Conservation (phyloP, 108 stramenopile genomes). For the Conticribra guillardii region DNA sequence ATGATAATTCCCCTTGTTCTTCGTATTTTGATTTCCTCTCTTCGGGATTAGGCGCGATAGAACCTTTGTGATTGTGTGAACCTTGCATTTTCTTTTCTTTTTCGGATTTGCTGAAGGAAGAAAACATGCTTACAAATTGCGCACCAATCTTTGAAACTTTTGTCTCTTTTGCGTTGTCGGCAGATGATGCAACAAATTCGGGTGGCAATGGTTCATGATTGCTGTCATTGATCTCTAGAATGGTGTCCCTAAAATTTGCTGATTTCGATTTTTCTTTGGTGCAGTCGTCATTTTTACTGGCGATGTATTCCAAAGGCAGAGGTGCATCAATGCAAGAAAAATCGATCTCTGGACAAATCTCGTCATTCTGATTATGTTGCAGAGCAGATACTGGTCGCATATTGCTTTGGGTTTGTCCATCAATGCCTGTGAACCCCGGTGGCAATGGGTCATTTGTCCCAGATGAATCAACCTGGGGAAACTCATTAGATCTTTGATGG, state of each 20-base stretch:
- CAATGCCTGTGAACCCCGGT: too few relatives aligned
- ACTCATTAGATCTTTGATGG: too few relatives aligned
- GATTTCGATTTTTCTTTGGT: background rate
- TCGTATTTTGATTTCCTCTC: background rate
- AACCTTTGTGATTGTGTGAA: background rate
- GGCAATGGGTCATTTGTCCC: too few relatives aligned
- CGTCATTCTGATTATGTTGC: too few relatives aligned
- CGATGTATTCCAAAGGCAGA: too few relatives aligned
- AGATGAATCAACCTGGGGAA: too few relatives aligned
- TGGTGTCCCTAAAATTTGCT: background rate
- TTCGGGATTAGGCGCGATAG: background rate
- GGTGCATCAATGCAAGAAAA: too few relatives aligned
- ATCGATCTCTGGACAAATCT: too few relatives aligned
- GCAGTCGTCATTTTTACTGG: background rate
- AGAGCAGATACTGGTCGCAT: too few relatives aligned
- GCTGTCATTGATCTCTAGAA: background rate
- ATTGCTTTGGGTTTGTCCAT: too few relatives aligned
- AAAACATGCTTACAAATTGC: background rate
- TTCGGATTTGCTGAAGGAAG: background rate
- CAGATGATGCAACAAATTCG: background rate
- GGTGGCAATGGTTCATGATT: background rate
- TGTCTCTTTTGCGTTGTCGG: background rate
- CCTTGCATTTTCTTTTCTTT: background rate
- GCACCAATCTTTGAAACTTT: background rate
- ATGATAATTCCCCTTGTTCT: background rate